Conservation (phyloP, 768 basidiomycete species). For the Agaricus subrufescens region DNA sequence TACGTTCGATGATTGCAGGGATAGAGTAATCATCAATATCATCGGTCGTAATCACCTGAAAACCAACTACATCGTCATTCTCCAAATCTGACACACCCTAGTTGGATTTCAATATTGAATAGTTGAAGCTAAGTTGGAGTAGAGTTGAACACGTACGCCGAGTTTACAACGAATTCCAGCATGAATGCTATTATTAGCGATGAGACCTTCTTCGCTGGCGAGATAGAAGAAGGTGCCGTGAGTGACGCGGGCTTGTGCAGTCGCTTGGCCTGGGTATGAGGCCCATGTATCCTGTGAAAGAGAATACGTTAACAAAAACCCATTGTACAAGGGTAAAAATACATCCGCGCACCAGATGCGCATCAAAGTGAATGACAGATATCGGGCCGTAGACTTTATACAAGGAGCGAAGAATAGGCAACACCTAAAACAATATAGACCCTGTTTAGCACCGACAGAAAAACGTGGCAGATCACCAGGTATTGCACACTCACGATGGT, state of each 20-base stretch:
- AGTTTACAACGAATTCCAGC: constrained; percentile 84
- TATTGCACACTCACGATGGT: too few relatives aligned
- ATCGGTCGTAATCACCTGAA: constrained; percentile 73
- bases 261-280: constrained; percentile 53
- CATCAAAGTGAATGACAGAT: constrained; percentile 83
- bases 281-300: constrained; percentile 54
- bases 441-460: neutral
- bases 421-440: constrained; percentile 34
- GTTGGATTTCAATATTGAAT: neutral
- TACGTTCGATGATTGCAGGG: constrained; percentile 61
- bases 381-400: constrained; percentile 77
- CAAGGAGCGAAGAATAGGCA: constrained; percentile 80
- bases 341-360: constrained; percentile 33
- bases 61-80: constrained; percentile 70
- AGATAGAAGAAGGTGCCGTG: constrained; percentile 87
- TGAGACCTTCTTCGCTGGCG: constrained; percentile 73
- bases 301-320: constrained; percentile 35
- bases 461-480: too few relatives aligned
- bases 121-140: too few relatives aligned
- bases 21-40: constrained; percentile 83
- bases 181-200: constrained; percentile 79
- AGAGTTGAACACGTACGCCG: constrained; percentile 18
- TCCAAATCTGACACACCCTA: constrained; percentile 60
- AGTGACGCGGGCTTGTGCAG: constrained; percentile 62
- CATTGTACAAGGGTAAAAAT: neutral